These are phyloP conservation scores for Meredithiella fracta DNA, from an alignment of 2,329 filamentous ascomycete species.

Conservation along the genomic window DNA sequence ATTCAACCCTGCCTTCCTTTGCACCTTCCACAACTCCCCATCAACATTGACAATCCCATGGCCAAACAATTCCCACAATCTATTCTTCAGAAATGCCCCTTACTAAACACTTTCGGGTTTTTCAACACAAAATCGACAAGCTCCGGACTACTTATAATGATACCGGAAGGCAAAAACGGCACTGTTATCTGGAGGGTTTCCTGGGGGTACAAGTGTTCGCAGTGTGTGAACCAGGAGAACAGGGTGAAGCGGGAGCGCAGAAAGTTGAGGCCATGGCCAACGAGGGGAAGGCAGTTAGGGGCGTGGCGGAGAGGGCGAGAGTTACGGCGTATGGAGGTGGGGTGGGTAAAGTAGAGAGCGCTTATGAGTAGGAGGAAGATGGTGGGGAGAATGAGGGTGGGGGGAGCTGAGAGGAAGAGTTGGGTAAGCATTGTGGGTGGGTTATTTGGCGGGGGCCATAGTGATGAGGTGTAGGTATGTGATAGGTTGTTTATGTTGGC, in stretches of 20 bases:
- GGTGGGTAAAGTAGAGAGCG: conserved; percentile 37
- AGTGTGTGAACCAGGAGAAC: conserved; percentile 45
- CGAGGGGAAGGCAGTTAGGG: conserved; percentile 35
- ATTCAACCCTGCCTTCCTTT: conserved; percentile 42
- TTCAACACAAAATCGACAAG: conserved; percentile 48
- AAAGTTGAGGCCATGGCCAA: conserved; percentile 46
- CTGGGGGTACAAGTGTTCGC: conserved; percentile 37
- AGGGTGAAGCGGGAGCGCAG: conserved; percentile 42
- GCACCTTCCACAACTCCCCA: conserved; percentile 44
- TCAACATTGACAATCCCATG: conserved; percentile 52
- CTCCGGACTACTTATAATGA: conserved; percentile 44
- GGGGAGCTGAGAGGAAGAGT: neutral
- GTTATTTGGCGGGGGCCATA: conserved; percentile 1
- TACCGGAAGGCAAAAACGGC: conserved; percentile 43
- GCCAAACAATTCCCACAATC: conserved; percentile 47
- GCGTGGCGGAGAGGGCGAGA: conserved; percentile 18
- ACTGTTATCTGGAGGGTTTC: conserved; percentile 48
- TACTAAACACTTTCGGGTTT: conserved; percentile 42
- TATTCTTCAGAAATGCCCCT: conserved; percentile 42
- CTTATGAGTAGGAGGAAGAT: conserved; percentile 16
- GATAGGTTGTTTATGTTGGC: neutral
- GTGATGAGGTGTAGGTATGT: neutral
- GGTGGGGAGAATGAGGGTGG: neutral
- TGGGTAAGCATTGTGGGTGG: neutral
- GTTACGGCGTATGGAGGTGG: conserved; percentile 19